A percentile compares a stretch with the other conserved stretches of the same genome.
phyloP scores from a whole-genome alignment of 495 filamentous ascomycete species.

The Immersiella caudata region DNA sequence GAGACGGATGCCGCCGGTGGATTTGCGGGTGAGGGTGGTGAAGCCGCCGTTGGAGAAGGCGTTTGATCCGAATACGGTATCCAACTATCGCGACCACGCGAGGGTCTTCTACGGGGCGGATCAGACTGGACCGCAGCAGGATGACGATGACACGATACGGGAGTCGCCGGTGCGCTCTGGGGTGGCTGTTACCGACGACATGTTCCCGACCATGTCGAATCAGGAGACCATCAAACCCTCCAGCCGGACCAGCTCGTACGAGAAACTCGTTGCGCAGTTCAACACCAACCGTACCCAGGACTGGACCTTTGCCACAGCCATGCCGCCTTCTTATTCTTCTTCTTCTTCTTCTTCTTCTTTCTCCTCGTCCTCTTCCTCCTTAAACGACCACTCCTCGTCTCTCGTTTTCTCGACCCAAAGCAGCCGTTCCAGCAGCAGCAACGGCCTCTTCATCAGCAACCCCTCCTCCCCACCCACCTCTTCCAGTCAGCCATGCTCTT shows the following conservation, averaged over 20 bases:
- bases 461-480: not conserved
- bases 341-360: no score
- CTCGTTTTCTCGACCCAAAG: no score
- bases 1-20: not conserved
- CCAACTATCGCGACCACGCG: conserved; percentile 16
- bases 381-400: not conserved
- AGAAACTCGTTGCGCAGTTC: not conserved
- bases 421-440: not conserved
- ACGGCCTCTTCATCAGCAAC: conserved; percentile 12
- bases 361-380: not conserved
- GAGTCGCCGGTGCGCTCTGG: conserved; percentile 3
- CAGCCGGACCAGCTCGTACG: not conserved
- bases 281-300: conserved; percentile 16
- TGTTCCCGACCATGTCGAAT: not conserved
- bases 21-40: not conserved
- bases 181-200: not conserved
- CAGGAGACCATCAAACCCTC: conserved; percentile 15
- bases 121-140: not conserved
- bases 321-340: not conserved
- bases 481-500: no score
- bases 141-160: not conserved
- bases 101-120: conserved; percentile 11
- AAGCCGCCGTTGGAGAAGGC: conserved; percentile 20
- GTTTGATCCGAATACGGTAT: conserved; percentile 20
- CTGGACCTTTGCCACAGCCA: conserved; percentile 16